Evolutionary conservation across 495 filamentous ascomycete species (phyloP).

Genomic region (Daldinia loculata): DNA sequence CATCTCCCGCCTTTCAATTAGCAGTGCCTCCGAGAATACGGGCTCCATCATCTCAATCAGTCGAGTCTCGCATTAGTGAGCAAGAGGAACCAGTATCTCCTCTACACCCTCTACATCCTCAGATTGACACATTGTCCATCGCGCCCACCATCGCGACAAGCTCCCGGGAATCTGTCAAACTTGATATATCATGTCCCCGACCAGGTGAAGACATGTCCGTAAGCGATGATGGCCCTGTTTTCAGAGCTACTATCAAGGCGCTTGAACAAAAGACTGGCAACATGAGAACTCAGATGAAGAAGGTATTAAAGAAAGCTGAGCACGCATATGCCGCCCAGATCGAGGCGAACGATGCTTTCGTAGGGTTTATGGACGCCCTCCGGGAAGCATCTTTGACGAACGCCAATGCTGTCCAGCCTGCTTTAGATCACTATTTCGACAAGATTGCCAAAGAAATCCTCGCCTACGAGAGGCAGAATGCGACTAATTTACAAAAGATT

Average conservation of each 20-base stretch:
- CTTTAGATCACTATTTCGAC: constrained; percentile 97
- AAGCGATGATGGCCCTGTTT: constrained; percentile 92
- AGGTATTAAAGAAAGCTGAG: constrained; percentile 90
- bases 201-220: constrained; percentile 87
- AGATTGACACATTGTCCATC: constrained; percentile 52
- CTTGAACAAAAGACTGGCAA: constrained; percentile 97
- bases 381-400: constrained; percentile 89
- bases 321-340: constrained; percentile 80
- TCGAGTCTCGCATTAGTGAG: constrained; percentile 80
- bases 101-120: constrained; percentile 56
- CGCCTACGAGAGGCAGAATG: constrained; percentile 83
- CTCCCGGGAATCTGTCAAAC: constrained; percentile 70
- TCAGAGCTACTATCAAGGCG: constrained; percentile 96
- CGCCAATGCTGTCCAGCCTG: constrained; percentile 92
- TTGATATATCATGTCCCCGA: constrained; percentile 86
- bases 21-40: constrained; percentile 78
- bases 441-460: constrained; percentile 94
- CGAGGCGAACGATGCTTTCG: constrained; percentile 83
- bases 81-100: constrained; percentile 73
- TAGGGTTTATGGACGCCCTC: constrained; percentile 84
- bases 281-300: constrained; percentile 93
- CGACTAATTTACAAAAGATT: constrained; percentile 82
- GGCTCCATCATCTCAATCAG: constrained; percentile 81
- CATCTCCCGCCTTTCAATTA: constrained; percentile 75
- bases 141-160: constrained; percentile 45